Evolutionary conservation across 768 basidiomycete species (phyloP).

Genomic region (Lactarius hengduanensis): DNA sequence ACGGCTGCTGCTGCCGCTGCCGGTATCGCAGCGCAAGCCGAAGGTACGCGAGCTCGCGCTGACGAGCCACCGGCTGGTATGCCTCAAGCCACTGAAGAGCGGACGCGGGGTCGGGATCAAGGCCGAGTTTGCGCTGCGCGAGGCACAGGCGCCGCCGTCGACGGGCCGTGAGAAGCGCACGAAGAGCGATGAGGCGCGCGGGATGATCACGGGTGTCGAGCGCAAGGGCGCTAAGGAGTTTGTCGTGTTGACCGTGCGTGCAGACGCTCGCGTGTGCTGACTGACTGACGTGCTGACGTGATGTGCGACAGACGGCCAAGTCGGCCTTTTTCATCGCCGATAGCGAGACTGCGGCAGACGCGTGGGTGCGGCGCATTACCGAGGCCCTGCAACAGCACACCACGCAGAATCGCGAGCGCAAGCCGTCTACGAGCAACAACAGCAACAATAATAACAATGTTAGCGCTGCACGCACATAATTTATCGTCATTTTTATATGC

Average conservation of each 20-base stretch:
- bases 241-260: constrained; percentile 57
- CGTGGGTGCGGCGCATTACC: constrained; percentile 25
- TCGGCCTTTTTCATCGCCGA: constrained; percentile 28
- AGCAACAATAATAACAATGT: constrained; percentile 15
- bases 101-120: constrained; percentile 46
- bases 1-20: constrained; percentile 48
- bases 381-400: constrained; percentile 17
- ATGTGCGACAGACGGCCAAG: constrained; percentile 22
- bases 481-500: constrained; percentile 25
- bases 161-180: constrained; percentile 48
- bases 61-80: constrained; percentile 56
- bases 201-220: constrained; percentile 47
- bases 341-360: constrained; percentile 17
- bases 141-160: constrained; percentile 10
- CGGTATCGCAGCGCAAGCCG: constrained; percentile 47
- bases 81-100: constrained; percentile 49
- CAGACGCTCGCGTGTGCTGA: neutral
- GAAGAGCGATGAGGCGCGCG: constrained; percentile 31
- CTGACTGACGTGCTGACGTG: neutral
- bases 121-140: constrained; percentile 48
- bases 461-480: constrained; percentile 22
- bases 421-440: neutral
- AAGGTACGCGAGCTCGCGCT: constrained; percentile 57
- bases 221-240: constrained; percentile 58
- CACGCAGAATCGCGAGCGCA: constrained; percentile 17